Evolutionary conservation across 805 yeast species (phyloP).

Genomic region (Ogataea trehalophila): DNA sequence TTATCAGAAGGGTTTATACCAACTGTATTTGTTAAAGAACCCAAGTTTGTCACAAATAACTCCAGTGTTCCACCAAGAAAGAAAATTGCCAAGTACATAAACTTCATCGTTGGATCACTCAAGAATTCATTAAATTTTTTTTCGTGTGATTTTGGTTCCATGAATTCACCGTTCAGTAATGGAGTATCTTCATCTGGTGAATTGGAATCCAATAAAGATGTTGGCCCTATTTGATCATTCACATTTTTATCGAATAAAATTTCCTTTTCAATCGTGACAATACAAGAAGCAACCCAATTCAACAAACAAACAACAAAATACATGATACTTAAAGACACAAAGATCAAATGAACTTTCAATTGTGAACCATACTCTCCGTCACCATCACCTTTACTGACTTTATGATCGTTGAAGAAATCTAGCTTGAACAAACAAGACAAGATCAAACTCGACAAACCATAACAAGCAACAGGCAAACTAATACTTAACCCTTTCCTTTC

Average conservation of each 20-base stretch:
- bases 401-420: constrained; percentile 30
- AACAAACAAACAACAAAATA: constrained; percentile 54
- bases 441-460: constrained; percentile 76
- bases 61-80: constrained; percentile 79
- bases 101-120: constrained; percentile 55
- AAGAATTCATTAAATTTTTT: constrained; percentile 30
- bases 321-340: constrained; percentile 44
- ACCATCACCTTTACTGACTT: constrained; percentile 8
- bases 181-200: constrained; percentile 30
- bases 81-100: constrained; percentile 55
- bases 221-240: constrained; percentile 6
- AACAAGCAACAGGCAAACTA: constrained; percentile 82
- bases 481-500: constrained; percentile 73
- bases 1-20: constrained; percentile 13
- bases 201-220: too few species aligned
- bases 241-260: constrained; percentile 32
- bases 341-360: constrained; percentile 48
- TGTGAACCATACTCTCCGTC: not conserved
- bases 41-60: constrained; percentile 77
- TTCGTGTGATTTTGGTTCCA: constrained; percentile 25
- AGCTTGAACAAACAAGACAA: constrained; percentile 57
- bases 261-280: constrained; percentile 55
- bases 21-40: constrained; percentile 50
- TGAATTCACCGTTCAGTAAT: constrained; percentile 23
- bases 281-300: constrained; percentile 60